Conservation (phyloP, 495 filamentous ascomycete species). For the Podospora fimiseda region DNA sequence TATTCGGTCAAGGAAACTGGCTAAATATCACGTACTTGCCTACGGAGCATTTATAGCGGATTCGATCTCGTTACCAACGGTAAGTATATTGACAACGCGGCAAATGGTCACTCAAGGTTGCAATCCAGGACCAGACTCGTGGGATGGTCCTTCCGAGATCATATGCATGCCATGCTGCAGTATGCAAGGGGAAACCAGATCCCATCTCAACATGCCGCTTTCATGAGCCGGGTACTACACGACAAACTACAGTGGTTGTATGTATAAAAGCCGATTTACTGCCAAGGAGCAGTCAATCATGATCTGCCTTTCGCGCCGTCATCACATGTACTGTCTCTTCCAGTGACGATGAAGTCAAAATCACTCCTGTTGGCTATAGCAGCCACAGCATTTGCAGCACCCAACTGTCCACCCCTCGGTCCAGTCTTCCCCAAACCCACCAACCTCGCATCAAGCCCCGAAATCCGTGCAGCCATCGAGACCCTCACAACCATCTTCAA, state of each 20-base stretch:
- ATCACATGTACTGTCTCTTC: neutral
- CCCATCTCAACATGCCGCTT: neutral
- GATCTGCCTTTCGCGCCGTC: neutral
- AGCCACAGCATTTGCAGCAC: constrained; percentile 16
- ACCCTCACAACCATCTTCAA: constrained; percentile 33
- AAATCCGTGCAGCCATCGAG: constrained; percentile 30
- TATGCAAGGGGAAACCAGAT: neutral
- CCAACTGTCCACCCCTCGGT: constrained; percentile 45
- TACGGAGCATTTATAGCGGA: too few species aligned
- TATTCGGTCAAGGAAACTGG: too few species aligned
- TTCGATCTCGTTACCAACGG: too few species aligned
- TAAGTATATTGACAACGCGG: too few species aligned
- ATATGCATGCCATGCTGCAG: neutral
- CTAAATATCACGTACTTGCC: too few species aligned
- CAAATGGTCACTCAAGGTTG: neutral
- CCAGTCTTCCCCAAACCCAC: constrained; percentile 41
- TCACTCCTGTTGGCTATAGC: constrained; percentile 6
- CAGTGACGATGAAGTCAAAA: neutral
- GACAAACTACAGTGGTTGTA: neutral
- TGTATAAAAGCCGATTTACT: neutral
- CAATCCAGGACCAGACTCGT: neutral
- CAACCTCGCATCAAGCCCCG: constrained; percentile 27
- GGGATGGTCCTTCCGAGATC: neutral
- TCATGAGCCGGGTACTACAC: neutral
- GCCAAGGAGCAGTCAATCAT: neutral